Percentiles rank a stretch among this genome's conserved stretches.
Conservation (phyloP, 495 filamentous ascomycete species). For the Elaphomyces granulatus region DNA sequence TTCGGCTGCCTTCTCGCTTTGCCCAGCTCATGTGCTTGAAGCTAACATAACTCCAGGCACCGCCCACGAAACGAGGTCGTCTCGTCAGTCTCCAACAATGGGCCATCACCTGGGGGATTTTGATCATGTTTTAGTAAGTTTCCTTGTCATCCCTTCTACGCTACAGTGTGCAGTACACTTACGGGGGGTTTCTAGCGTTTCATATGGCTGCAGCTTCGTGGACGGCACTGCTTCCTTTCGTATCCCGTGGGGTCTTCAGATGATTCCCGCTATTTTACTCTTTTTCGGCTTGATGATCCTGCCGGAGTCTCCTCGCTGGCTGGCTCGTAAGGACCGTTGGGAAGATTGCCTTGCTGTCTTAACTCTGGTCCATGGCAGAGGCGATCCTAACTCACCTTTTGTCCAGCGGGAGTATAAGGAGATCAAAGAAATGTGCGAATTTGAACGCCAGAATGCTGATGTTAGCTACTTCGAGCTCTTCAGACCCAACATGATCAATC, state of each 20-base stretch:
- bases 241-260: conserved; percentile 64
- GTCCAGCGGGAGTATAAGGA: conserved; percentile 53
- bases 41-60: conserved; percentile 35
- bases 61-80: conserved; percentile 52
- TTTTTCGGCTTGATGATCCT: conserved; percentile 48
- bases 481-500: conserved; percentile 56
- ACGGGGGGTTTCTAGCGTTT: conserved; percentile 35
- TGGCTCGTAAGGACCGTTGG: conserved; percentile 60
- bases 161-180: too few relatives aligned
- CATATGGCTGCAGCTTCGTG: conserved; percentile 60
- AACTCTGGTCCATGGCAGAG: conserved; percentile 50
- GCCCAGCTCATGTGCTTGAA: too few relatives aligned
- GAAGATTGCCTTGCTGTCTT: conserved; percentile 52
- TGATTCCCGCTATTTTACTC: conserved; percentile 52
- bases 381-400: conserved; percentile 44
- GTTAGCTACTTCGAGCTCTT: conserved; percentile 58
- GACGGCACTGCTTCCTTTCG: conserved; percentile 46
- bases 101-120: conserved; percentile 69
- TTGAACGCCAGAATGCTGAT: conserved; percentile 47
- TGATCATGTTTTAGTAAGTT: conserved; percentile 56
- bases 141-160: too few relatives aligned
- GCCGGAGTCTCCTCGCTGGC: conserved; percentile 67
- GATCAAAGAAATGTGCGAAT: conserved; percentile 54
- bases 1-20: too few relatives aligned
- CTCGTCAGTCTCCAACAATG: conserved; percentile 62